These are phyloP conservation scores for Dryas octopetala DNA, from an alignment of 306 rosid species.

Conservation along the genomic window DNA sequence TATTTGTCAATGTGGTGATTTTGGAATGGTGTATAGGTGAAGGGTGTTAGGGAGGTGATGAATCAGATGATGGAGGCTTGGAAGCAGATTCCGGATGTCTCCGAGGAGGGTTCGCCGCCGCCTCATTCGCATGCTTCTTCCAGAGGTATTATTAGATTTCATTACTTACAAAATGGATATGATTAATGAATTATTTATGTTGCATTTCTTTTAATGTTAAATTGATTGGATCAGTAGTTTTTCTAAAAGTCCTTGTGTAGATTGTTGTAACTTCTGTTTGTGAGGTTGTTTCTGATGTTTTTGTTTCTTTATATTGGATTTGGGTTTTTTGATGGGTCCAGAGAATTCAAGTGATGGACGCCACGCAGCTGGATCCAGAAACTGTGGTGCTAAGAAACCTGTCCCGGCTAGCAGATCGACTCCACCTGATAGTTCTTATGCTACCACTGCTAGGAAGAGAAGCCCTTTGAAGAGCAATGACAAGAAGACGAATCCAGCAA, in stretches of 20 bases:
- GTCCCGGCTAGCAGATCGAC: slow-evolving; percentile 41
- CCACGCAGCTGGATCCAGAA: slow-evolving; percentile 49
- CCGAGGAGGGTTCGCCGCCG: slow-evolving; percentile 71
- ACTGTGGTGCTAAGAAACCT: slow-evolving; percentile 43
- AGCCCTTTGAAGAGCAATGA: slow-evolving; percentile 39
- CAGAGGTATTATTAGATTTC: slow-evolving; percentile 45
- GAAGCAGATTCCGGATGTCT: slow-evolving; percentile 87
- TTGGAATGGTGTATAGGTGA: slow-evolving; percentile 48
- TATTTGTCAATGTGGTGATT: slow-evolving; percentile 12
- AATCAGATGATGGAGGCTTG: slow-evolving; percentile 84
- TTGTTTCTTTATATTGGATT: background rate
- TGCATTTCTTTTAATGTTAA: background rate
- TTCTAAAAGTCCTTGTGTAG: background rate
- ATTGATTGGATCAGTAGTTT: background rate
- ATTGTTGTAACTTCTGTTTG: background rate
- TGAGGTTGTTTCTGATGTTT: background rate
- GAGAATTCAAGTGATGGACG: slow-evolving; percentile 67
- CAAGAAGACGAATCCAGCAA: slow-evolving; percentile 41
- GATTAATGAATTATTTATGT: background rate
- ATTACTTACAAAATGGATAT: slow-evolving; percentile 9
- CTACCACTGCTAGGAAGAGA: slow-evolving; percentile 55
- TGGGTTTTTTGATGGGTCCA: slow-evolving; percentile 28
- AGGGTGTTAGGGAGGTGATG: slow-evolving; percentile 85
- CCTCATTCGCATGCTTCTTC: slow-evolving; percentile 66
- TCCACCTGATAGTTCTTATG: slow-evolving; percentile 56